These are phyloP conservation scores for Lipomyces lipofer DNA, from an alignment of 805 yeast genomes.

Conservation along the genomic window DNA sequence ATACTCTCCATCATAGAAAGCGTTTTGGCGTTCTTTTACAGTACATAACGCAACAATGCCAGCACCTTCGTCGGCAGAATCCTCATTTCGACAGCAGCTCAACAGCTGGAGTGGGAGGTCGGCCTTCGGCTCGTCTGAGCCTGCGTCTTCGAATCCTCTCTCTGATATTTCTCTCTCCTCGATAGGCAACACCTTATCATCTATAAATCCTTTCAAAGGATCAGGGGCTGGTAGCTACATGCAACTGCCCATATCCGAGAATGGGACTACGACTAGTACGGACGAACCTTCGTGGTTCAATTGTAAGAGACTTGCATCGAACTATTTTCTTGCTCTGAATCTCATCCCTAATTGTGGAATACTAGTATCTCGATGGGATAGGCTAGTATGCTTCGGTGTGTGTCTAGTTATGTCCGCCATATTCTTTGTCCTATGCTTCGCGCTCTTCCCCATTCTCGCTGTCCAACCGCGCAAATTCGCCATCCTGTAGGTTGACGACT, in stretches of 20 bases:
- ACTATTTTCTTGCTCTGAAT: background rate
- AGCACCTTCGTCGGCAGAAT: conserved; percentile 13
- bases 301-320: conserved; percentile 19
- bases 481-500: conserved; percentile 31
- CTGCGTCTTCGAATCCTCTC: conserved; percentile 13
- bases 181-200: conserved; percentile 13
- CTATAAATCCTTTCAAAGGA: conserved; percentile 25
- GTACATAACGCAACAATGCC: background rate
- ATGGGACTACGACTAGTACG: conserved; percentile 48
- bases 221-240: conserved; percentile 44
- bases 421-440: conserved; percentile 79
- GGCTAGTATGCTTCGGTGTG: conserved; percentile 72
- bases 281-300: conserved; percentile 71
- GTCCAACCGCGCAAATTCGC: conserved; percentile 91
- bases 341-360: background rate
- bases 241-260: conserved; percentile 63
- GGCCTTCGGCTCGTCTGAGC: conserved; percentile 10
- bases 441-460: conserved; percentile 85
- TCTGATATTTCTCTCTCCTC: conserved; percentile 20
- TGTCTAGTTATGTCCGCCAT: conserved; percentile 75
- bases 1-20: too few species aligned
- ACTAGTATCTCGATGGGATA: conserved; percentile 66
- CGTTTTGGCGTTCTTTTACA: too few species aligned
- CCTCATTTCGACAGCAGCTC: conserved; percentile 30
- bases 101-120: conserved; percentile 26